Evolutionary conservation across 1,284 basidiomycete species (phyloP), one percentile per base, ranked within the genome.

Genomic region (Ceratobasidium sp.): DNA sequence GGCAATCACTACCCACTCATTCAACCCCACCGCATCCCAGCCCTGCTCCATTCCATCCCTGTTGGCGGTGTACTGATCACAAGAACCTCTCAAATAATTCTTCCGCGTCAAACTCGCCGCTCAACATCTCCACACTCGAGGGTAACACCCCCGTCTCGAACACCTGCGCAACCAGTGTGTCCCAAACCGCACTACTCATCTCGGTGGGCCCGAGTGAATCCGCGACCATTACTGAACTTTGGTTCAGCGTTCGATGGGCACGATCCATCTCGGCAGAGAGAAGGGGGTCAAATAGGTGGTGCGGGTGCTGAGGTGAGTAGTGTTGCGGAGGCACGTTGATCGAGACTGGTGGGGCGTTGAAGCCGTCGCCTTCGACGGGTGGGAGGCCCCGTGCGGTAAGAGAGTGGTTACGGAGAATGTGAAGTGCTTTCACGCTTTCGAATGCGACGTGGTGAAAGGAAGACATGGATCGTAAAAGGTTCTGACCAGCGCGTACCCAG

Each of bases 41-140:
- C 36, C 16, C 28, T 25, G 0, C 44, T 28, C 28, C 18, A 49
- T 23, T 42, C 61, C 18, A 36, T 7, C 48, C 8, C 51, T 49
- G 21, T n/a, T 59, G 23, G 23, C 16, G 53, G 18, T 33, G 18
- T 36, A 9, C 25, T 42, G 6, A 3, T 69, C 53, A 69, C 54
- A 69, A 36, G n/a, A 69, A 69, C 42, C 66, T 23, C 25, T 69
- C 66, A 23, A 69, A 69, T 44, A 69, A 48, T 8, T 69, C 66
- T 36, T 69, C 66, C 9, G 66, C 25, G 21, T 69, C 66, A 42
- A 69, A 69, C 25, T 69, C 66, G 14, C 53, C 66, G 28, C 66
- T 69, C 8, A 69, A 36, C 66, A 69, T 69, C 21, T 69, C 66
- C 44, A 69, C 66, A 18, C 66, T 69, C 14, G 66, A 69, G 23